Evolutionary conservation across 1,284 basidiomycete genomes (phyloP).

Genomic region (Irpex sp.): DNA sequence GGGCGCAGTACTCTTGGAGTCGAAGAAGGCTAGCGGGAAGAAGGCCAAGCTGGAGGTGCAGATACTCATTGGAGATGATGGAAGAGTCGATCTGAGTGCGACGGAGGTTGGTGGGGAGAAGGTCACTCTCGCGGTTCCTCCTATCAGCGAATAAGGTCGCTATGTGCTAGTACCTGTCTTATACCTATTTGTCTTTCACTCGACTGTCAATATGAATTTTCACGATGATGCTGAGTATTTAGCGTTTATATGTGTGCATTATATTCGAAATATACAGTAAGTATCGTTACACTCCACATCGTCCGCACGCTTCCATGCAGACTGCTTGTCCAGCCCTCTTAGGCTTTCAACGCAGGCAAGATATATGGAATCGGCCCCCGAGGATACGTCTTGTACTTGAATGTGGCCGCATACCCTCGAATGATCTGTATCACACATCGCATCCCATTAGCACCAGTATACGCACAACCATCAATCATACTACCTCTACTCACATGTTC

Average conservation of each 20-base stretch:
- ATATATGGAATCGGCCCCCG: neutral
- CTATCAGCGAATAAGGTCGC: conserved; percentile 3
- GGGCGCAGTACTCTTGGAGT: conserved; percentile 49
- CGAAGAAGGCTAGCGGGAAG: conserved; percentile 48
- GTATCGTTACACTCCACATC: no score
- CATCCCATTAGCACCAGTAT: neutral
- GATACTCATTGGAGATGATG: conserved; percentile 53
- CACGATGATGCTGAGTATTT: neutral
- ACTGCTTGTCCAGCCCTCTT: no score
- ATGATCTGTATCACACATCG: neutral
- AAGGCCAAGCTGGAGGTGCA: conserved; percentile 61
- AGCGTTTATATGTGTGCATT: no score
- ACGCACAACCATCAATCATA: no score
- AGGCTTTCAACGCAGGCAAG: neutral
- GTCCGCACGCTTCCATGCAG: no score
- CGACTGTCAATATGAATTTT: neutral
- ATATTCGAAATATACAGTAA: no score
- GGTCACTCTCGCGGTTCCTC: conserved; percentile 21
- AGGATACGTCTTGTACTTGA: neutral
- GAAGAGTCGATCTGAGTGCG: conserved; percentile 46
- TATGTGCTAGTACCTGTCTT: neutral
- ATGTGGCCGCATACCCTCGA: neutral
- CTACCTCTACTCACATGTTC: conserved; percentile 65
- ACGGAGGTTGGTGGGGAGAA: conserved; percentile 40
- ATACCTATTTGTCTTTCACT: neutral